Percentiles rank a stretch among this genome's conserved stretches.
These are phyloP conservation scores for Coemansia javaensis DNA, from an alignment of 192 early-diverging fungal genomes.

Conservation along the genomic window DNA sequence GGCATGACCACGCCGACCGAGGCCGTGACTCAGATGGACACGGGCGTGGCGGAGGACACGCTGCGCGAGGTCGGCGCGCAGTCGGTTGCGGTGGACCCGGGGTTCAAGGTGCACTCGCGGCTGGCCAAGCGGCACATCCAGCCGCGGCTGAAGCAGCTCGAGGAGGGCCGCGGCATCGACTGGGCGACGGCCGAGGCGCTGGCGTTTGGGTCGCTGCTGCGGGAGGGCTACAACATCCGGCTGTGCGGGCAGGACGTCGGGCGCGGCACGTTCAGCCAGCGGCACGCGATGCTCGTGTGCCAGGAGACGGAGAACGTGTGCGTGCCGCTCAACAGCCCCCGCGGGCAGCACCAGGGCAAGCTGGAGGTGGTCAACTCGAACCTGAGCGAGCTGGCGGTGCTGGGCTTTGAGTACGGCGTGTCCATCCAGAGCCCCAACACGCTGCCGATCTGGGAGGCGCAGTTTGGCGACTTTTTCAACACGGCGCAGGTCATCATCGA, in stretches of 20 bases:
- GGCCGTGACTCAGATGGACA: constrained; percentile 35
- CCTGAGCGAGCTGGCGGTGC: constrained; percentile 89
- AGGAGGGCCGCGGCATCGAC: constrained; percentile 68
- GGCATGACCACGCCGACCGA: constrained; percentile 62
- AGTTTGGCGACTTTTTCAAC: constrained; percentile 98
- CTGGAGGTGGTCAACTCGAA: constrained; percentile 88
- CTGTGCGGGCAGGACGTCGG: constrained; percentile 98
- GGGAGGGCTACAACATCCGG: constrained; percentile 83
- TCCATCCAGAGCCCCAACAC: constrained; percentile 82
- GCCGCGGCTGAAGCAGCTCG: constrained; percentile 65
- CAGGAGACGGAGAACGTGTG: constrained; percentile 81
- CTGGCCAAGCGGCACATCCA: constrained; percentile 89
- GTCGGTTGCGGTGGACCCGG: constrained; percentile 68
- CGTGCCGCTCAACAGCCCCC: constrained; percentile 77
- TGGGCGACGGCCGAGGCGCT: constrained; percentile 95
- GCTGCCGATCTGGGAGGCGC: constrained; percentile 95
- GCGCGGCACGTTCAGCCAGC: constrained; percentile 94
- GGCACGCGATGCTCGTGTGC: constrained; percentile 94
- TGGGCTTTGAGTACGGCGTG: constrained; percentile 94
- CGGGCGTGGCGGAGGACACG: constrained; percentile 59
- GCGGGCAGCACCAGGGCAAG: constrained; percentile 50
- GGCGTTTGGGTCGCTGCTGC: constrained; percentile 81
- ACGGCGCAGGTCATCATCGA: constrained; percentile 94
- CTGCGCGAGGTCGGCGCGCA: constrained; percentile 68
- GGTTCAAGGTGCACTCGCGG: constrained; percentile 75